These are phyloP conservation scores for Saussurea involucrata DNA, from an alignment of 129 eudicot species.

Conservation along the genomic window DNA sequence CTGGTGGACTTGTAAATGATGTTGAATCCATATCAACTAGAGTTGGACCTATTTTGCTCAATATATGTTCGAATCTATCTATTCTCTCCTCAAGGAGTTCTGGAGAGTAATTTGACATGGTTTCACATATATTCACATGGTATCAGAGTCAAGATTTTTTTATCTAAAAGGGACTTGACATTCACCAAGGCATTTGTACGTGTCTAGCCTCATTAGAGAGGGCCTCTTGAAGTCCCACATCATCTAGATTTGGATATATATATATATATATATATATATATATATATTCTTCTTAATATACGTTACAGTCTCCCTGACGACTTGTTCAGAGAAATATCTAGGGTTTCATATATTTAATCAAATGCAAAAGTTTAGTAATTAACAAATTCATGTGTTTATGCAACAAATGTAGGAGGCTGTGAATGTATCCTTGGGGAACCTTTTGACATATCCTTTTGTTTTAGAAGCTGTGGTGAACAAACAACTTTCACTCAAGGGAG, in stretches of 20 bases:
- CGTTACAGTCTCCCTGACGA: no score
- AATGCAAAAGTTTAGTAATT: not conserved
- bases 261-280: no score
- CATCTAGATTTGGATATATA: no score
- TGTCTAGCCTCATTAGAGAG: not conserved
- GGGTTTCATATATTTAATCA: not conserved
- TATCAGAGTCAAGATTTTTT: no score
- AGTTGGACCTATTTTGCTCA: not conserved
- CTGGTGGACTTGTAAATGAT: not conserved
- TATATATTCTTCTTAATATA: no score
- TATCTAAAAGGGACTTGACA: no score
- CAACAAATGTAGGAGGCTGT: constrained; percentile 72
- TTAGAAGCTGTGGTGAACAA: constrained; percentile 64
- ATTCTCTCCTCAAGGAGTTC: not conserved
- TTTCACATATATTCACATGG: not conserved
- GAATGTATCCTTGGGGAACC: constrained; percentile 81
- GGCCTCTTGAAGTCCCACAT: not conserved
- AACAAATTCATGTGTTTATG: not conserved
- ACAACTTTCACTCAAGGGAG: constrained; percentile 61
- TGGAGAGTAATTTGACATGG: not conserved
- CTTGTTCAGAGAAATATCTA: no score
- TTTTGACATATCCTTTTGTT: constrained; percentile 89
- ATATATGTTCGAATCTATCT: no score
- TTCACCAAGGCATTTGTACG: no score
- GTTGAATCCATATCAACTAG: not conserved